Evolutionary conservation across 495 filamentous ascomycete genomes (phyloP).

Genomic region (Hyphodiscus hymeniophilus): DNA sequence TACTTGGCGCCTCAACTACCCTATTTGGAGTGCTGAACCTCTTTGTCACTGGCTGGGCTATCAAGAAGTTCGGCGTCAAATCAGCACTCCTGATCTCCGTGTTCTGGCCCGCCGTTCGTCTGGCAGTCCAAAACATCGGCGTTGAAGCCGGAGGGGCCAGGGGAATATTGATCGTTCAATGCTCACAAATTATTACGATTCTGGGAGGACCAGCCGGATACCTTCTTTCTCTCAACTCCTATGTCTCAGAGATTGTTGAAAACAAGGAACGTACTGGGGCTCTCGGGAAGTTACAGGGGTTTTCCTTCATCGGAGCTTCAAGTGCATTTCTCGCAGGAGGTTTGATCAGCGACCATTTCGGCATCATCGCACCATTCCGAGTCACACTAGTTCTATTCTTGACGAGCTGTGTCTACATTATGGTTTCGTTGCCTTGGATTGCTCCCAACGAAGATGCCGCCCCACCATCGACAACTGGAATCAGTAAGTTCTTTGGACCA

Average conservation of each 20-base stretch:
- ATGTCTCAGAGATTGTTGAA: slow-evolving; percentile 41
- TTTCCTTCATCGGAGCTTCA: slow-evolving; percentile 45
- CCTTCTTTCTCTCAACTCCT: slow-evolving; percentile 46
- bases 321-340: slow-evolving; percentile 46
- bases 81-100: slow-evolving; percentile 42
- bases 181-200: slow-evolving; percentile 46
- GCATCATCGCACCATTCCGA: slow-evolving; percentile 44
- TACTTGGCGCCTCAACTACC: slow-evolving; percentile 38
- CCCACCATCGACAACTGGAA: slow-evolving; percentile 19
- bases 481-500: slow-evolving; percentile 43
- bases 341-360: slow-evolving; percentile 41
- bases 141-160: slow-evolving; percentile 38
- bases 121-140: slow-evolving; percentile 44
- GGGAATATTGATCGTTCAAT: slow-evolving; percentile 49
- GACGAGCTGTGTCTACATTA: slow-evolving; percentile 29
- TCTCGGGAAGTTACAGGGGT: slow-evolving; percentile 46
- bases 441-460: slow-evolving; percentile 22
- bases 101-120: slow-evolving; percentile 41
- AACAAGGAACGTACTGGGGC: slow-evolving; percentile 40
- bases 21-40: slow-evolving; percentile 43
- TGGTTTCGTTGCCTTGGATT: slow-evolving; percentile 33
- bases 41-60: slow-evolving; percentile 48
- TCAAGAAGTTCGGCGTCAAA: slow-evolving; percentile 46
- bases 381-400: slow-evolving; percentile 40
- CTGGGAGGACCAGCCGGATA: slow-evolving; percentile 50